Evolutionary conservation across 2,329 filamentous ascomycete species (phyloP).

Genomic region (Coccinonectria pachysandricola): DNA sequence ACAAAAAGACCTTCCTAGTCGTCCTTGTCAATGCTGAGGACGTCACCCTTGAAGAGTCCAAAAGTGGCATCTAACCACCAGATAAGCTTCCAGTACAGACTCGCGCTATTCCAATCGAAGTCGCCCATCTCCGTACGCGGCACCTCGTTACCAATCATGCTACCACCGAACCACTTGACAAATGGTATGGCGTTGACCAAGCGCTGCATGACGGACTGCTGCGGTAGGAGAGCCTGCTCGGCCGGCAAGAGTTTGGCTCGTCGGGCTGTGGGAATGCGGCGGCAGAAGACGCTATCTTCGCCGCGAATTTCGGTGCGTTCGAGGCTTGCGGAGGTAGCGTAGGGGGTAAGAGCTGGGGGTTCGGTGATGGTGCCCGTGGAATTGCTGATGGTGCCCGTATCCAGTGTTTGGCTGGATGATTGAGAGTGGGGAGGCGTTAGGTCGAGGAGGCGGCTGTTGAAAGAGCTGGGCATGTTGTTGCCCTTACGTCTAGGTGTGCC

Average conservation of each 20-base stretch:
- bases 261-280: constrained; percentile 56
- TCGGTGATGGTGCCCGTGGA: constrained; percentile 38
- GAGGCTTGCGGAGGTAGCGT: constrained; percentile 12
- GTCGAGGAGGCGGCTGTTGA: constrained; percentile 28
- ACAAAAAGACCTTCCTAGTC: constrained; percentile 28
- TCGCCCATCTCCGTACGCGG: constrained; percentile 62
- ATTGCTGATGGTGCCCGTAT: constrained; percentile 41
- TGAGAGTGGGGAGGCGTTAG: constrained; percentile 35
- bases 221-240: constrained; percentile 60
- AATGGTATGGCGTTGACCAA: constrained; percentile 57
- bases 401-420: constrained; percentile 45
- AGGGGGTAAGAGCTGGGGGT: constrained; percentile 5
- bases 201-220: constrained; percentile 54
- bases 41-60: constrained; percentile 48
- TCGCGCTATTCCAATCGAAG: constrained; percentile 65
- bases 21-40: constrained; percentile 47
- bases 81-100: constrained; percentile 57
- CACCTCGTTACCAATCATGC: constrained; percentile 65
- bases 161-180: constrained; percentile 60
- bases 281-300: constrained; percentile 39
- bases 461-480: constrained; percentile 24
- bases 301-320: constrained; percentile 21
- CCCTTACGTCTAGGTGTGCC: constrained; percentile 19
- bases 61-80: constrained; percentile 52
- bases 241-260: constrained; percentile 55